Percentiles rank a stretch among this genome's conserved stretches.
These are phyloP conservation scores for Eimeria acervulina DNA, from an alignment of 169 alveolate species.

Conservation along the genomic window DNA sequence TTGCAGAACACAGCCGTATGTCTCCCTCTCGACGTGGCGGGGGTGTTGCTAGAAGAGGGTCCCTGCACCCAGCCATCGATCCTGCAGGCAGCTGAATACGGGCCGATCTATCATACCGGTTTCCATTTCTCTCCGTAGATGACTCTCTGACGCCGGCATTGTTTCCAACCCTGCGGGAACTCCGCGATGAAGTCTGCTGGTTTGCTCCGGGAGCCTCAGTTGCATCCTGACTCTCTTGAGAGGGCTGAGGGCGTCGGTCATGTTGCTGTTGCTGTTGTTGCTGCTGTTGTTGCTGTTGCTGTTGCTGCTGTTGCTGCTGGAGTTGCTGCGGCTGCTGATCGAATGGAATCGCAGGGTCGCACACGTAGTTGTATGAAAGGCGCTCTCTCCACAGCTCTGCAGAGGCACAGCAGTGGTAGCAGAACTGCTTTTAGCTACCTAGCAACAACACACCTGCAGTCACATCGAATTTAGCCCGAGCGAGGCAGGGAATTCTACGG, in stretches of 20 bases:
- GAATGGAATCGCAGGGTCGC: slow-evolving; percentile 74
- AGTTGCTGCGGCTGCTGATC: slow-evolving; percentile 53
- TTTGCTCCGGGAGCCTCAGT: neutral
- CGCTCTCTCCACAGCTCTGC: slow-evolving; percentile 77
- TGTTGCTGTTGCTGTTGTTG: neutral
- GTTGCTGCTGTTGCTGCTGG: slow-evolving; percentile 38
- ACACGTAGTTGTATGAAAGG: slow-evolving; percentile 68
- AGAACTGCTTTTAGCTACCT: neutral
- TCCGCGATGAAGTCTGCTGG: neutral
- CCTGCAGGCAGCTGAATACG: slow-evolving; percentile 51
- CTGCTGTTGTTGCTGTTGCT: slow-evolving; percentile 49
- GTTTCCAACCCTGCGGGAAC: slow-evolving; percentile 48
- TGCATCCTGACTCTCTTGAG: neutral
- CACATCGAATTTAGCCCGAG: neutral
- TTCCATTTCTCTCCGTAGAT: neutral
- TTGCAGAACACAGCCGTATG: slow-evolving; percentile 68
- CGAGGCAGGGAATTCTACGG: neutral
- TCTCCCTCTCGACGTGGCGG: slow-evolving; percentile 52
- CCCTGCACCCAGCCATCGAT: slow-evolving; percentile 32
- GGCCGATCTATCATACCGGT: slow-evolving; percentile 7
- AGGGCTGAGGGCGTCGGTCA: slow-evolving; percentile 8
- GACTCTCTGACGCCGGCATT: neutral
- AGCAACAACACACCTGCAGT: neutral
- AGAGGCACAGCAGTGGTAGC: neutral
- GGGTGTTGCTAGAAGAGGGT: slow-evolving; percentile 23